Base-by-base conservation (phyloP, 1,284 basidiomycete genomes). In the Sanghuangporus baumii region DNA sequence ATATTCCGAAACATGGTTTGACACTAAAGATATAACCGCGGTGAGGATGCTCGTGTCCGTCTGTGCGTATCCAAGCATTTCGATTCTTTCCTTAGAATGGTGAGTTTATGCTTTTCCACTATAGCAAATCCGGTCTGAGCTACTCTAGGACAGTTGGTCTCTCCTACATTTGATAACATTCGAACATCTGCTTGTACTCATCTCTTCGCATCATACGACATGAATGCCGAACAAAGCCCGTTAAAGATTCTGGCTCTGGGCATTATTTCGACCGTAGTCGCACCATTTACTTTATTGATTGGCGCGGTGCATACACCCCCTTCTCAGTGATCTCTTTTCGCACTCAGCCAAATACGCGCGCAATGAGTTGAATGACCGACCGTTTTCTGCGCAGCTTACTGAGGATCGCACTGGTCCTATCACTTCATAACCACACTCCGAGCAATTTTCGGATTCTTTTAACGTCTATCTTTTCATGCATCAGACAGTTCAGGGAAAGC, bases 41-140 rank as follows among this genome's bases (percentile, higher is more conserved):
- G 88, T 87, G 14, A 93, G 91, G 1, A 92, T 91, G 89, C 69
- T 89, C 36, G 76, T 91, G 60, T 82, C 89, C 16, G 80, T 93
- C 37, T 79, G 89, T 87, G 65, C 59, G 74, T 63, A 12, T 54
- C 31, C 50, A 37, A n/a, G 3, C 1, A 6, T 18, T 14, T 46
- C 3, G 9, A 2, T 16, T 41, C 16, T 9, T 41, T 41, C 11
- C 40, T 16, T 41, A 0, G 14, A 54, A 54, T 18, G 18, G n/a
- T 9, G 6, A 46, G 14, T 3, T 46, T 46, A 12, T 36, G 0
- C 37, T 3, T 11, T 31, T 52, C 2, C 18, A n/a, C 23, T 54
- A 88, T n/a, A n/a, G n/a, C n/a, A 87, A 86, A n/a, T 71, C 88
- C 88, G 0, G 68, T 91, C 41, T 76, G 76, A 2, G 68, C 79